phyloP scores from a whole-genome alignment of 306 rosid genomes.

The Elaeagnus macrophylla region DNA sequence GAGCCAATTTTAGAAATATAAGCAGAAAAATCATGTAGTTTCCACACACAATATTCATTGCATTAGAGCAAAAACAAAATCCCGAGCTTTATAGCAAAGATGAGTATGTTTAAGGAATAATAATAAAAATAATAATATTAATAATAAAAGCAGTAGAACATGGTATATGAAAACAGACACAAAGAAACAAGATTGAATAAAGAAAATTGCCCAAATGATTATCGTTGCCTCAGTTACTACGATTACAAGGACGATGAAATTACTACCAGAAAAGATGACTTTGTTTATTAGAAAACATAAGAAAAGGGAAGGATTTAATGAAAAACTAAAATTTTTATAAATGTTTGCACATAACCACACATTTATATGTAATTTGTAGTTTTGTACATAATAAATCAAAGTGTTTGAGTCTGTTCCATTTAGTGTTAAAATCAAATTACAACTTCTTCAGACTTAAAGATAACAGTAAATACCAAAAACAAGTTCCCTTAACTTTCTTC shows the following conservation, averaged over 20 bases:
- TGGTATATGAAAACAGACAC: not conserved
- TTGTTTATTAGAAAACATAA: constrained; percentile 5
- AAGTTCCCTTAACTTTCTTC: constrained; percentile 20
- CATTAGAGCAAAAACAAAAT: not conserved
- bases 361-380: not conserved
- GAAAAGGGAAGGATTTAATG: constrained; percentile 1
- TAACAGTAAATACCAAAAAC: not conserved
- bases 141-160: not conserved
- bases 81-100: not conserved
- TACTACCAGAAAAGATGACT: not conserved
- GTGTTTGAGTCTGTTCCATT: no score
- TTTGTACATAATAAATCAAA: not conserved
- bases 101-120: not conserved
- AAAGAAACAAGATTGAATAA: not conserved
- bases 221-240: not conserved
- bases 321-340: not conserved
- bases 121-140: no score
- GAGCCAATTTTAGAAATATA: no score
- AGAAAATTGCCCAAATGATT: not conserved
- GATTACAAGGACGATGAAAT: not conserved
- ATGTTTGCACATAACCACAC: not conserved
- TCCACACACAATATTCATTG: no score
- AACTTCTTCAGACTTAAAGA: not conserved
- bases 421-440: no score
- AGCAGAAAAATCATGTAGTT: no score